Percentiles rank a stretch among this genome's conserved stretches.
phyloP scores from a whole-genome alignment of 345 rosid species.

The Eucalyptus globulus region DNA sequence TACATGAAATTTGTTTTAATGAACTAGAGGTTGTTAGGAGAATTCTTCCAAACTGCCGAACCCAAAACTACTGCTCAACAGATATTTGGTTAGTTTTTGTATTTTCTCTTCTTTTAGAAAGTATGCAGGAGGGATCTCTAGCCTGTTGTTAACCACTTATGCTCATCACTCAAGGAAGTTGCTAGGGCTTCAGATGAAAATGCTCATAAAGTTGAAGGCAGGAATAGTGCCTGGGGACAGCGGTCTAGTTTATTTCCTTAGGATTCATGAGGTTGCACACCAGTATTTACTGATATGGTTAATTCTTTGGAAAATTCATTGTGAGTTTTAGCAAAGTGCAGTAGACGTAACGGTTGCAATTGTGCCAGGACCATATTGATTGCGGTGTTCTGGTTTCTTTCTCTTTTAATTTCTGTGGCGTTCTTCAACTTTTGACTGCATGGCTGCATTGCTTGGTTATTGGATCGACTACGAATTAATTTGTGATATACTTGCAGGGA shows the following conservation, averaged over 20 bases:
- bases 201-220: neutral
- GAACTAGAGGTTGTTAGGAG: neutral
- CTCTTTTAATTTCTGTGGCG: neutral
- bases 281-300: no score
- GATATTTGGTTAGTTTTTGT: neutral
- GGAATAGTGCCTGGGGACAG: neutral
- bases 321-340: neutral
- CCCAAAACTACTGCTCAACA: neutral
- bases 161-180: neutral
- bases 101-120: neutral
- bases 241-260: neutral
- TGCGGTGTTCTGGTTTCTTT: neutral
- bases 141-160: neutral
- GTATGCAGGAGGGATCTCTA: no score
- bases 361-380: neutral
- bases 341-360: neutral
- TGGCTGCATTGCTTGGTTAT: neutral
- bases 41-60: neutral
- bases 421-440: neutral
- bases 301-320: neutral
- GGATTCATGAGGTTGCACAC: neutral
- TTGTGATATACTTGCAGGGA: conserved; percentile 26
- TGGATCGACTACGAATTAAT: neutral
- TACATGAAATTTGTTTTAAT: neutral
- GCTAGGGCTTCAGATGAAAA: neutral